These are phyloP conservation scores for Parastagonospora avenae DNA, from an alignment of 2,329 filamentous ascomycete species.

Conservation along the genomic window DNA sequence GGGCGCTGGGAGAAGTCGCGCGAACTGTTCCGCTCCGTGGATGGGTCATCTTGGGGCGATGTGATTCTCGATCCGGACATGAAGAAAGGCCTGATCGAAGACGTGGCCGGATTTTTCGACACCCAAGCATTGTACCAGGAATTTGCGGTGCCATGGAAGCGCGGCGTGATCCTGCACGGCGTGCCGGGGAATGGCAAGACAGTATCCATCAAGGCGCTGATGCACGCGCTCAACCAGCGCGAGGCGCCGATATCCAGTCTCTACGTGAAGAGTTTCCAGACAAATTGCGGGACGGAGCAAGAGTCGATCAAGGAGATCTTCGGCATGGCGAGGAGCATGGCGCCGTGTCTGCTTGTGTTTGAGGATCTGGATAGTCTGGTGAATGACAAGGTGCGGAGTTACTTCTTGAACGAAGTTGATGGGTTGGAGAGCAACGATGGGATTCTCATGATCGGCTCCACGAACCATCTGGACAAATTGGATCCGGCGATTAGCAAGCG, in stretches of 20 bases:
- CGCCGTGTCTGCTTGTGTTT: conserved; percentile 71
- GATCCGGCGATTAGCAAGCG: conserved; percentile 64
- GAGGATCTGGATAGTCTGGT: conserved; percentile 72
- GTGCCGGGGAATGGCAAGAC: conserved; percentile 71
- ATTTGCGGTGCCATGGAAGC: conserved; percentile 55
- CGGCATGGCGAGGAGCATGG: conserved; percentile 61
- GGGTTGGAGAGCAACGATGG: conserved; percentile 71
- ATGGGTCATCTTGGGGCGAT: conserved; percentile 61
- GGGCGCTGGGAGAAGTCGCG: conserved; percentile 65
- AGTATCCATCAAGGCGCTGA: conserved; percentile 70
- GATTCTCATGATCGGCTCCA: conserved; percentile 69
- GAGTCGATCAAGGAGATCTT: conserved; percentile 44
- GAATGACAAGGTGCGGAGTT: conserved; percentile 62
- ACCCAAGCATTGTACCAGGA: conserved; percentile 47
- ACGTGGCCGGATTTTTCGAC: conserved; percentile 63
- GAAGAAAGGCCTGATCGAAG: conserved; percentile 66
- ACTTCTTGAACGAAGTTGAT: conserved; percentile 74
- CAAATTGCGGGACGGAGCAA: conserved; percentile 60
- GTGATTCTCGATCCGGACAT: conserved; percentile 68
- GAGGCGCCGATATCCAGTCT: conserved; percentile 58
- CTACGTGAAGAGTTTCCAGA: conserved; percentile 57
- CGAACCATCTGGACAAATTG: conserved; percentile 66
- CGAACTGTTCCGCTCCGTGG: conserved; percentile 60
- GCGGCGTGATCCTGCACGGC: conserved; percentile 56
- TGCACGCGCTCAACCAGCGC: conserved; percentile 62